Conservation (phyloP, 192 early-diverging fungal species). For the Mortierella hygrophila region DNA sequence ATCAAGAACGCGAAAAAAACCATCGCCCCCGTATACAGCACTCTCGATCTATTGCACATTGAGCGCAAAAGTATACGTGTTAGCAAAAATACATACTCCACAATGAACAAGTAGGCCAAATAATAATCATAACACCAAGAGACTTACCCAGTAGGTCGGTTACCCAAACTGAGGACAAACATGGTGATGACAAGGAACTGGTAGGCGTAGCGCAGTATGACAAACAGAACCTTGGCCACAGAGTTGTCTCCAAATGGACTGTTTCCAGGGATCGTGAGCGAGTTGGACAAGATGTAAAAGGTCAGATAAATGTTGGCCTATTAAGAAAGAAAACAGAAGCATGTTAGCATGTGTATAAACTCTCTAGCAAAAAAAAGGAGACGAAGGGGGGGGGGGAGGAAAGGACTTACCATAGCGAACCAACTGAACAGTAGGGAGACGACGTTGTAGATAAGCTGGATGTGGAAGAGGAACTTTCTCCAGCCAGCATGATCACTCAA, state of each 20-base stretch:
- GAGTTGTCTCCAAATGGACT: slow-evolving; percentile 70
- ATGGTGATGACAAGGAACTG: slow-evolving; percentile 80
- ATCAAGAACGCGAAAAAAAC: slow-evolving; percentile 86
- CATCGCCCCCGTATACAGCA: slow-evolving; percentile 77
- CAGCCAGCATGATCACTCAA: slow-evolving; percentile 60
- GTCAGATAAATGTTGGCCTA: slow-evolving; percentile 85
- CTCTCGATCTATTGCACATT: slow-evolving; percentile 63
- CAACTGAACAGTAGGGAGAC: slow-evolving; percentile 80
- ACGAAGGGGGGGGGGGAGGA: no score
- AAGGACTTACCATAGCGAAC: slow-evolving; percentile 75
- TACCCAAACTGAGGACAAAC: slow-evolving; percentile 91
- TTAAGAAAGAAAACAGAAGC: slow-evolving; percentile 15
- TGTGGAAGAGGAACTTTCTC: slow-evolving; percentile 66
- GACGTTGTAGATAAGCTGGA: slow-evolving; percentile 79
- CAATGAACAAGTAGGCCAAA: no score
- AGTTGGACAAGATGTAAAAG: slow-evolving; percentile 80
- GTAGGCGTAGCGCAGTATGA: slow-evolving; percentile 80
- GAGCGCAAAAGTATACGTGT: background rate
- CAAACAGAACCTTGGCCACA: slow-evolving; percentile 72
- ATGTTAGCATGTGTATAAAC: background rate
- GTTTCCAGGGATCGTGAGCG: slow-evolving; percentile 41
- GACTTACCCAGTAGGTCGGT: slow-evolving; percentile 85
- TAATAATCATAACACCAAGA: no score
- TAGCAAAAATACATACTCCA: background rate
- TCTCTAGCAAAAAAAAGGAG: slow-evolving; percentile 14